Conservation (phyloP, 345 rosid species). For the Pelargonium nanum region DNA sequence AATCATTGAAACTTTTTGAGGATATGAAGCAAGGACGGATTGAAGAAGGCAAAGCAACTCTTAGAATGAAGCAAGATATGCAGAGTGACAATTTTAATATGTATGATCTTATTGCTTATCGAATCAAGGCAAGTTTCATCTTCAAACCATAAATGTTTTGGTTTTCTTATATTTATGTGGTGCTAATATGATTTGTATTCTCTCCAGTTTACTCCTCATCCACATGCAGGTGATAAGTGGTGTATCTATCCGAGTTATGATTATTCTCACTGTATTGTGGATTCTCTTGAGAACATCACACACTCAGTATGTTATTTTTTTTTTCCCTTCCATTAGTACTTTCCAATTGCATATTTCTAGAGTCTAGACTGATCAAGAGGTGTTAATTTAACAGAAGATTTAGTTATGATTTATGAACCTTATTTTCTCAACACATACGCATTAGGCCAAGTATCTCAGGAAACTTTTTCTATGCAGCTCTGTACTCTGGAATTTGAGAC, state of each 20-base stretch:
- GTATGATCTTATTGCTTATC: conserved; percentile 96
- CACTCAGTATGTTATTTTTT: conserved; percentile 54
- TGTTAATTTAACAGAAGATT: no score
- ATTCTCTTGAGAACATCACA: conserved; percentile 92
- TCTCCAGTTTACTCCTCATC: conserved; percentile 76
- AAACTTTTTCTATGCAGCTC: conserved; percentile 33
- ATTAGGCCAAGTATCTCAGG: no score
- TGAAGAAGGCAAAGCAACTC: conserved; percentile 92
- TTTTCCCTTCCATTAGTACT: conserved; percentile 1
- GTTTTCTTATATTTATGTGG: background rate
- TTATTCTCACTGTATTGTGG: conserved; percentile 92
- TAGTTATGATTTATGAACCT: no score
- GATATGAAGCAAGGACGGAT: conserved; percentile 79
- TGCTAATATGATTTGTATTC: conserved; percentile 4
- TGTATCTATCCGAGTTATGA: conserved; percentile 86
- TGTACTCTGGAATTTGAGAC: conserved; percentile 81
- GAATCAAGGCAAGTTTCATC: conserved; percentile 71
- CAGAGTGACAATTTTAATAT: conserved; percentile 88
- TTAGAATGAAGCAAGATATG: conserved; percentile 99
- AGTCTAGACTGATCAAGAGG: no score
- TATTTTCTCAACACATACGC: no score
- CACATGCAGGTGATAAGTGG: conserved; percentile 98
- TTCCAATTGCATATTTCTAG: background rate
- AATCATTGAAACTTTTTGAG: conserved; percentile 82
- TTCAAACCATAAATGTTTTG: conserved; percentile 3